Base-by-base conservation (phyloP, 805 yeast species). In the Kazachstania viticola region DNA sequence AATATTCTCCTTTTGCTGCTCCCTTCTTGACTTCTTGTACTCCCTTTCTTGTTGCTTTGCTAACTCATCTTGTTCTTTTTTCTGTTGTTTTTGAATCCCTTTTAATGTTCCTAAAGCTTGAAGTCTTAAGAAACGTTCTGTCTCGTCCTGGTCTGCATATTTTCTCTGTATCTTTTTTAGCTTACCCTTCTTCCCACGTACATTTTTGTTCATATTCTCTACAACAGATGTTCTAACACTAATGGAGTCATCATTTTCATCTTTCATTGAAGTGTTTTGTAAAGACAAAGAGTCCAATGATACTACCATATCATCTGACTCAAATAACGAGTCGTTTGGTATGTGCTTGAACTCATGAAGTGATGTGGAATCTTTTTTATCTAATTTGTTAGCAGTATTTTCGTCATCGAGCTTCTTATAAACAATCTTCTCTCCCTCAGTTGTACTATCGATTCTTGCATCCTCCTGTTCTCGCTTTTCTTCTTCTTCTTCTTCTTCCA, bases 121-220 rank as follows among this genome's bases (percentile, higher is more conserved):
- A 80, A 88, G 74, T 41, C 93, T 67, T 35, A 78, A 45, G 28
- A 58, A 46, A 34, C 85, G 69, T 46, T 88, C 97, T 35, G 81
- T 91, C 32, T 83, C 95, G 51, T 88, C 97, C 57, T 88, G 97
- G 37, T 79, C 85, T 3, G 76, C 83, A 48, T 88, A 88, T 49
- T 87, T 88, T 38, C 71, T 66, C 25, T 78, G 78, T 34, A 84
- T 80, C 49, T 82, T 85, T 63, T 80, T 83, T 56, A 80, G 48
- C 49, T 85, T 85, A 25, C 80, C 79, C 48, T 79, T 83, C 56
- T 80, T 84, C 29, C 97, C 96, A 46, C 96, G 72, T 5, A 77
- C 75, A 24, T 62, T 66, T 13, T 63, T 64, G 19, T 56, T 50
- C 38, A 49, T 50, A 25, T 45, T 46, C 25, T 46, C 51, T n/a